Evolutionary conservation across 257 asterid species (phyloP), one percentile per base, ranked within the genome.

Genomic region (Solanum ossicruentum): DNA sequence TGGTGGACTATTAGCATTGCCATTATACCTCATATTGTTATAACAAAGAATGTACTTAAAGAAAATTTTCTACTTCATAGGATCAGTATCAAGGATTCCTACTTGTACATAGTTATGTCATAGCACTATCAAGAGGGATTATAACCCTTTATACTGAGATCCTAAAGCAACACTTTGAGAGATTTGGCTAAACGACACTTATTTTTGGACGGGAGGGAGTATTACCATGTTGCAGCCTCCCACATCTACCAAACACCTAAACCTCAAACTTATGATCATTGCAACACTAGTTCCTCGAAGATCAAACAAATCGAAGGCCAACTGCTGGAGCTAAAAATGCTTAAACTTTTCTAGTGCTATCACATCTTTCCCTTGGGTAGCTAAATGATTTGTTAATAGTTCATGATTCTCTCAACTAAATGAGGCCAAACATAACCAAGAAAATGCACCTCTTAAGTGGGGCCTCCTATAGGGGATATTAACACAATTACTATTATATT

Each of bases 1-100:
- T 84, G 88, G 80, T 89, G 94, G 73, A 79, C 84, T 87, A 81
- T 66, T 88, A 79, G 80, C 73, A 90, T 88, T 79, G 47, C 84
- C 81, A 70, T 82, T 81, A 84, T 77, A 23, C 81, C 86, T 70
- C 81, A 85, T 45, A 70, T 54, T 69, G 8, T 36, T 5, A 23
- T 57, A 85, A 58, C 51, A 45, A 26, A 5, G 52, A 49, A 77
- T 6, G 20, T 51, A 81, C 9, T 3, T 85, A 78, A 80, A 84
- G 88, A 90, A 85, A 60, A 55, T 80, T 23, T 60, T 65, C 78
- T 52, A 63, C 45, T 26, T 20, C 21, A 60, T n/a, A 75, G 13
- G 18, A 73, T 73, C 81, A 73, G 54, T 21, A n/a, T 45, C 58
- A 7, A 43, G 32, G 58, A 12, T 36, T 4, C 41, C 41, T 36